These are phyloP conservation scores for Paecilomyces sp. DNA, from an alignment of 2,329 filamentous ascomycete genomes.

Conservation along the genomic window DNA sequence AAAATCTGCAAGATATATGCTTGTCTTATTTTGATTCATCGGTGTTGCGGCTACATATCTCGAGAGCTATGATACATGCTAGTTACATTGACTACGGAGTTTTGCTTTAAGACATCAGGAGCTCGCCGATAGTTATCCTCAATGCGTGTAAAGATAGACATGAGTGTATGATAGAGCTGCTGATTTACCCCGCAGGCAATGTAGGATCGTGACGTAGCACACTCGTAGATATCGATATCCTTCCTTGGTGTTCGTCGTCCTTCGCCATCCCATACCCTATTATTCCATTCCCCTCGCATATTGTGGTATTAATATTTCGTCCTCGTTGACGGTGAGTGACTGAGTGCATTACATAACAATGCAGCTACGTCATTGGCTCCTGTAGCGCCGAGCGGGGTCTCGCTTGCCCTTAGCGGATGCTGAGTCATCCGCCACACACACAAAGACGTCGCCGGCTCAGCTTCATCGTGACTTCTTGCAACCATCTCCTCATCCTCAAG, in stretches of 20 bases:
- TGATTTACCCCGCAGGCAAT: too few species aligned
- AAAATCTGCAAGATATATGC: not conserved
- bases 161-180: too few species aligned
- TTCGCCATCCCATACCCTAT: too few species aligned
- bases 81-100: not conserved
- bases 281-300: too few species aligned
- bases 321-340: too few species aligned
- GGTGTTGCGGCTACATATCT: not conserved
- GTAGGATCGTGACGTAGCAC: too few species aligned
- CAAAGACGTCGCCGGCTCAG: conserved; percentile 28
- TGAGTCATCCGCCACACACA: conserved; percentile 36
- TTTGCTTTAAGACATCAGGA: not conserved
- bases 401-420: conserved; percentile 20
- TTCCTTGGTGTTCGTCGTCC: too few species aligned
- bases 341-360: not conserved
- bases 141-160: not conserved
- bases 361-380: not conserved
- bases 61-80: not conserved
- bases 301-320: too few species aligned
- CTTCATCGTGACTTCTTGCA: conserved; percentile 29
- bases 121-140: not conserved
- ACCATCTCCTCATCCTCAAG: conserved; percentile 40
- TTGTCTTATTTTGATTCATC: not conserved
- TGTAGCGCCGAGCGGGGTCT: not conserved
- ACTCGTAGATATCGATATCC: too few species aligned